phyloP scores from a whole-genome alignment of 139 green algal species.

The Chlamydomonas sp. region DNA sequence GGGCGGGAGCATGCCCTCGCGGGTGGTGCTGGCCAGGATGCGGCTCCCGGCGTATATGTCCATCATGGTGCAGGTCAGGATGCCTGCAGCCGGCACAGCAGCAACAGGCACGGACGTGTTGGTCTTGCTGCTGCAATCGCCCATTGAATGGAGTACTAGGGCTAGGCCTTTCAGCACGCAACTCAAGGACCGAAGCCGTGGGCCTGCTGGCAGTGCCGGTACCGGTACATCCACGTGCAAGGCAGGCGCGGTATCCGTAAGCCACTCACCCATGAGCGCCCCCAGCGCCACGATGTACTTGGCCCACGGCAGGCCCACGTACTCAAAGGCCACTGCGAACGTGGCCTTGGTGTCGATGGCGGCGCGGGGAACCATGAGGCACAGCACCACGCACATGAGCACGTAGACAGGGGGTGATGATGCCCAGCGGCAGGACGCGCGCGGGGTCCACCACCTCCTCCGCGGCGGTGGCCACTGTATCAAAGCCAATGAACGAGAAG shows the following conservation, averaged over 20 bases:
- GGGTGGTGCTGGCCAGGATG: constrained; percentile 42
- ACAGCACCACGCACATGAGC: constrained; percentile 51
- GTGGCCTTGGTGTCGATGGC: constrained; percentile 62
- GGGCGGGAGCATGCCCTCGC: constrained; percentile 53
- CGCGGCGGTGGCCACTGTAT: constrained; percentile 72
- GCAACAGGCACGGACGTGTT: too few relatives aligned
- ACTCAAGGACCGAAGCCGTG: not conserved
- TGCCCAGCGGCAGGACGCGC: constrained; percentile 64
- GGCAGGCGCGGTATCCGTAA: too few relatives aligned
- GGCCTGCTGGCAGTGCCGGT: too few relatives aligned
- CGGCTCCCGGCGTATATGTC: constrained; percentile 49
- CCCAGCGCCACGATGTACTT: constrained; percentile 51
- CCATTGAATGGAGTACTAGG: not conserved
- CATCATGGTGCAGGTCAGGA: constrained; percentile 41
- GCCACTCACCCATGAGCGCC: constrained; percentile 39
- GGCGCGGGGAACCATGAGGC: constrained; percentile 33
- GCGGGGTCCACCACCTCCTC: constrained; percentile 65
- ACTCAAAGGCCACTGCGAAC: constrained; percentile 55
- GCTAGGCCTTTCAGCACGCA: not conserved
- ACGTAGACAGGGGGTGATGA: constrained; percentile 72
- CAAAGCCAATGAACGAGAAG: constrained; percentile 62
- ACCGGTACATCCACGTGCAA: too few relatives aligned
- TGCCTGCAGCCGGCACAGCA: constrained; percentile 5
- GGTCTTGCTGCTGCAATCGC: too few relatives aligned
- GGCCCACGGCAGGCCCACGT: constrained; percentile 49